Conservation (phyloP, 2,329 filamentous ascomycete genomes). For the Phyllosticta paracitricarpa region DNA sequence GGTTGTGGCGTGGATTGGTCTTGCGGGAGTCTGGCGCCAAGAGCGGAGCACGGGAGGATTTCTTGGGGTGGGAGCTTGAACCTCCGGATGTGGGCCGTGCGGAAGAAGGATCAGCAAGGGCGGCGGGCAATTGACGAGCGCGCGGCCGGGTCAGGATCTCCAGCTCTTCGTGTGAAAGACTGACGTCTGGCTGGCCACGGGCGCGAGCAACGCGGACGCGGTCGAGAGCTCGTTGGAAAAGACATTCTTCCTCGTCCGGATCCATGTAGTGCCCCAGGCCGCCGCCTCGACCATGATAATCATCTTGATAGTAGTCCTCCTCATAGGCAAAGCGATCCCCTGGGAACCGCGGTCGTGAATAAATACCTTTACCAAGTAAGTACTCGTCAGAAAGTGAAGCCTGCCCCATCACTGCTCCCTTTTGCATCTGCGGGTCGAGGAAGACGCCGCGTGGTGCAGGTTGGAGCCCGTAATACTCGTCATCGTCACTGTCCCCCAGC, state of each 20-base stretch:
- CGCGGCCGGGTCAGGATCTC: constrained; percentile 42
- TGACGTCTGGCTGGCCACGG: constrained; percentile 68
- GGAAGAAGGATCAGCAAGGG: constrained; percentile 17
- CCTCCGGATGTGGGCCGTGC: constrained; percentile 23
- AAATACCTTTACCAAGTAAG: neutral
- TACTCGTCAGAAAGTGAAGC: constrained; percentile 36
- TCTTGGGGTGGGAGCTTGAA: constrained; percentile 24
- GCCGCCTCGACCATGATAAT: constrained; percentile 32
- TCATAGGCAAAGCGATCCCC: constrained; percentile 34
- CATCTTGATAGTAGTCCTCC: constrained; percentile 44
- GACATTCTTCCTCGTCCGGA: constrained; percentile 55
- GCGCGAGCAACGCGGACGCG: constrained; percentile 70
- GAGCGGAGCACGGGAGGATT: constrained; percentile 14
- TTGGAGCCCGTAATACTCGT: constrained; percentile 18
- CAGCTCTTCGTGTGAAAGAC: constrained; percentile 69
- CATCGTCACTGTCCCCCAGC: constrained; percentile 43
- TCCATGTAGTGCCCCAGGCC: constrained; percentile 13
- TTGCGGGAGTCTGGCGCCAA: constrained; percentile 20
- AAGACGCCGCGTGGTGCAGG: constrained; percentile 28
- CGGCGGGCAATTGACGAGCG: constrained; percentile 17
- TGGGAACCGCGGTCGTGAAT: constrained; percentile 11
- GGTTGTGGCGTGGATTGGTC: constrained; percentile 19
- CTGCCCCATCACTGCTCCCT: constrained; percentile 12
- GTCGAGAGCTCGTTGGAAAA: constrained; percentile 69
- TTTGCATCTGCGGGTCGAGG: constrained; percentile 30